Percentiles rank a stretch among this genome's conserved stretches.
These are phyloP conservation scores for Lagerstroemia speciosa DNA, from an alignment of 345 rosid genomes.

Conservation along the genomic window DNA sequence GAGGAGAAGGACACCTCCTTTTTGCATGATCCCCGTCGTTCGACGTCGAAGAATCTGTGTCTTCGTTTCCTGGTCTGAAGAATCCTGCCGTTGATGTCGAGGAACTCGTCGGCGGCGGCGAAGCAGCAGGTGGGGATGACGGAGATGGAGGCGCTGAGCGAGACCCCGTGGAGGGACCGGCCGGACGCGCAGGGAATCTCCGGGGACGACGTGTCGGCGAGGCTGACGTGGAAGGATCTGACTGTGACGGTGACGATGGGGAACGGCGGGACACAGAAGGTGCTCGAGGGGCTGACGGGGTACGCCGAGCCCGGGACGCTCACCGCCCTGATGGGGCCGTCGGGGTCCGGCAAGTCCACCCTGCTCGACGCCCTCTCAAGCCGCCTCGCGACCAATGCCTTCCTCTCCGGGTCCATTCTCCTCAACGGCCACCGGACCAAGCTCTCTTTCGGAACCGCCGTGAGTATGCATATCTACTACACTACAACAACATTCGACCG, in stretches of 20 bases:
- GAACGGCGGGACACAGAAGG: conserved; percentile 71
- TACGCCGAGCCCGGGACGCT: conserved; percentile 83
- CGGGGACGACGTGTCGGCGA: conserved; percentile 81
- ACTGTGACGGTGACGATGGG: conserved; percentile 72
- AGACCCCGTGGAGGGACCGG: conserved; percentile 17
- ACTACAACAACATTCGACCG: neutral
- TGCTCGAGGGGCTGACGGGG: conserved; percentile 77
- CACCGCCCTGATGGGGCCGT: conserved; percentile 95
- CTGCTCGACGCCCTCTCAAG: conserved; percentile 93
- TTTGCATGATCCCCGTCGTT: neutral
- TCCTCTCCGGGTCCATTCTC: conserved; percentile 79
- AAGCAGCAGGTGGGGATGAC: conserved; percentile 13
- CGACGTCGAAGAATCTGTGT: neutral
- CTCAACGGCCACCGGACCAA: conserved; percentile 89
- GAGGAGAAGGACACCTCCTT: neutral
- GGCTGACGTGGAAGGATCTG: conserved; percentile 91
- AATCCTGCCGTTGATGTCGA: neutral
- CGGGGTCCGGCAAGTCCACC: conserved; percentile 95
- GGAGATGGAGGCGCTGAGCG: conserved; percentile 75
- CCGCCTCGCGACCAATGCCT: conserved; percentile 87
- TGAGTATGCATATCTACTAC: conserved; percentile 35
- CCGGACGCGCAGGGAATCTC: conserved; percentile 28
- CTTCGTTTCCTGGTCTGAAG: neutral
- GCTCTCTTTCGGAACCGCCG: conserved; percentile 93
- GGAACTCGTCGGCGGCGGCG: neutral